These are phyloP conservation scores for Sporothrix pallida DNA, from an alignment of 2,329 filamentous ascomycete species.

Conservation along the genomic window DNA sequence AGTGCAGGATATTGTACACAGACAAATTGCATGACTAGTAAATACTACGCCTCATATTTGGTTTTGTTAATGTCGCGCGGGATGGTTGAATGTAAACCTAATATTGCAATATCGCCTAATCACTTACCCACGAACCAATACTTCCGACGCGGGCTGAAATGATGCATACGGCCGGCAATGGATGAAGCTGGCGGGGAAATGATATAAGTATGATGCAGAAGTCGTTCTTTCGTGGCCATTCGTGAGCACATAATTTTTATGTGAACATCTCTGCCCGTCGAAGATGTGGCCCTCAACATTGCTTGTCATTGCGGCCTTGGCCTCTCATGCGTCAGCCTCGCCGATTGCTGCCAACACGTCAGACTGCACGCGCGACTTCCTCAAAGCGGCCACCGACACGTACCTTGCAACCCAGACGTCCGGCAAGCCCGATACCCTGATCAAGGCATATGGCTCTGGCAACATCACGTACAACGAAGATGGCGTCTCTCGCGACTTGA, in stretches of 20 bases:
- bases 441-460: conserved; percentile 31
- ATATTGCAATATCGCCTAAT: neutral
- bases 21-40: neutral
- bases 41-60: no score
- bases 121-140: neutral
- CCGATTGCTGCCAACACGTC: neutral
- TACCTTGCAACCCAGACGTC: conserved; percentile 39
- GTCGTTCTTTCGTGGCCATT: no score
- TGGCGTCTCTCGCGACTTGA: conserved; percentile 37
- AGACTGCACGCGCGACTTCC: conserved; percentile 38
- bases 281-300: neutral
- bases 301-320: neutral
- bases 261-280: neutral
- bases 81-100: neutral
- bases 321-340: neutral
- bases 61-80: neutral
- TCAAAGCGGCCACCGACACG: conserved; percentile 37
- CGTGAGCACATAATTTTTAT: neutral
- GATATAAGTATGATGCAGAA: neutral
- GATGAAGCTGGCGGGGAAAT: neutral
- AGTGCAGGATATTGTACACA: neutral
- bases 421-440: conserved; percentile 34
- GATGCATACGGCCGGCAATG: neutral
- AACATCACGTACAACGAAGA: conserved; percentile 35
- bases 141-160: neutral